Evolutionary conservation across 495 filamentous ascomycete species (phyloP), one percentile per base, ranked within the genome.

Genomic region (Platismatia glauca): DNA sequence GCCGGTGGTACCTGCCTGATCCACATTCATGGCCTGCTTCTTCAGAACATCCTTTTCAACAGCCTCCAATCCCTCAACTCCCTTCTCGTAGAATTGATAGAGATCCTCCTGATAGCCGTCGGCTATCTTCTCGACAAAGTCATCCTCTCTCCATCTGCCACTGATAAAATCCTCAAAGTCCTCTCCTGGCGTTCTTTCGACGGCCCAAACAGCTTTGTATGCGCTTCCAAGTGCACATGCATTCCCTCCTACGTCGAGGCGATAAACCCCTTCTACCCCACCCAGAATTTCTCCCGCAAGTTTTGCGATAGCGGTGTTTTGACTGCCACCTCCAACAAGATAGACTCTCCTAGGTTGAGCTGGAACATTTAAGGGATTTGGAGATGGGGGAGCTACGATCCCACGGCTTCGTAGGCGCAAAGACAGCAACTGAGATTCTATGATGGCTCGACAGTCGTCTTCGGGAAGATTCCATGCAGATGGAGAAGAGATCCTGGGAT

Each of bases 171-270:
- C 85, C 71, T 97, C 94, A 78, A 97, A 98, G 13, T 81, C 87
- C 80, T 95, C 85, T 31, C 81, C 82, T 2, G 69, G 59, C 27
- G 72, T 68, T 37, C 89, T 76, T 76, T 96, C 91, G 38, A 89
- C 77, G 1, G 86, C 89, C 94, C 94, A 98, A 0, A 92, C 86
- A 56, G 94, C 93, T 76, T 96, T 96, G 72, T 98, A 96, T n/a
- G 93, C 94, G 22, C 90, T 91, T 13, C 67, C 94, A 12, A 98
- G 74, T 24, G 92, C 94, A 73, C 94, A 98, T 35, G 94, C 92
- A 75, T 96, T 96, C 8, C 91, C 90, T n/a, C 93, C 91, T 29
- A 97, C 87, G 72, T 97, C 92, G 4, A 98, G 82, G 74, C 85
- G 85, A 70, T 89, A 98, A 22, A 97, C 88, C 12, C 94, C 94